Evolutionary conservation across 1,284 basidiomycete genomes (phyloP).

Genomic region (Testicularia cyperi): DNA sequence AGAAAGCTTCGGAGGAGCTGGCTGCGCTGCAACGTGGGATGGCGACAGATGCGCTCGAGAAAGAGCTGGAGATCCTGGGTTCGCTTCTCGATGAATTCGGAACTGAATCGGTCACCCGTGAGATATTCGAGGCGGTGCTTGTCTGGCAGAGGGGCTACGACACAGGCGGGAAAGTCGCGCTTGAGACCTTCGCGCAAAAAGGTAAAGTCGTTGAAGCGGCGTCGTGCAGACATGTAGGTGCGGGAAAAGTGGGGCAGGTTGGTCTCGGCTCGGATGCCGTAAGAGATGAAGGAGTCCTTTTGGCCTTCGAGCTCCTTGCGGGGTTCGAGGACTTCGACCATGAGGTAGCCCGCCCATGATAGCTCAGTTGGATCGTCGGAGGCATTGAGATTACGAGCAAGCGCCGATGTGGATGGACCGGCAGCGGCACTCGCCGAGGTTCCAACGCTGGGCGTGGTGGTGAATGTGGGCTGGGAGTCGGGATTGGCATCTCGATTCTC

Average conservation of each 20-base stretch:
- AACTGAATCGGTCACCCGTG: slow-evolving; percentile 92
- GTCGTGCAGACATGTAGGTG: slow-evolving; percentile 70
- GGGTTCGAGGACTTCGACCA: slow-evolving; percentile 81
- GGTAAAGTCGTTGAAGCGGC: slow-evolving; percentile 95
- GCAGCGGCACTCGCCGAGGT: slow-evolving; percentile 15
- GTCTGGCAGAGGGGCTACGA: slow-evolving; percentile 91
- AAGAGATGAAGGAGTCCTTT: slow-evolving; percentile 87
- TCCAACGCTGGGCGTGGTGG: slow-evolving; percentile 11
- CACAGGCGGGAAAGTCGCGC: slow-evolving; percentile 91
- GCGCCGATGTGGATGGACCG: slow-evolving; percentile 12
- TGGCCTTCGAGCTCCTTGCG: slow-evolving; percentile 93
- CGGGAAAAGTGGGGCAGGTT: slow-evolving; percentile 72
- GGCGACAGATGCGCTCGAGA: slow-evolving; percentile 81
- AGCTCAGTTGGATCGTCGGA: slow-evolving; percentile 16
- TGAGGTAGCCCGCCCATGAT: slow-evolving; percentile 52
- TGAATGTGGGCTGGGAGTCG: slow-evolving; percentile 25
- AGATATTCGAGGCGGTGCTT: slow-evolving; percentile 92
- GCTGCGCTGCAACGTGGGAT: slow-evolving; percentile 91
- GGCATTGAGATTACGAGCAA: slow-evolving; percentile 4
- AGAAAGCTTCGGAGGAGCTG: slow-evolving; percentile 87
- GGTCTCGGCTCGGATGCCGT: slow-evolving; percentile 86
- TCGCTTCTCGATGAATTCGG: slow-evolving; percentile 91
- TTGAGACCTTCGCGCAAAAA: slow-evolving; percentile 86
- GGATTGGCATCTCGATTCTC: slow-evolving; percentile 26
- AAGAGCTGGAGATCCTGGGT: slow-evolving; percentile 88